Base-by-base conservation (phyloP, 202 grass and related monocot genomes). In the Carex arenaria region DNA sequence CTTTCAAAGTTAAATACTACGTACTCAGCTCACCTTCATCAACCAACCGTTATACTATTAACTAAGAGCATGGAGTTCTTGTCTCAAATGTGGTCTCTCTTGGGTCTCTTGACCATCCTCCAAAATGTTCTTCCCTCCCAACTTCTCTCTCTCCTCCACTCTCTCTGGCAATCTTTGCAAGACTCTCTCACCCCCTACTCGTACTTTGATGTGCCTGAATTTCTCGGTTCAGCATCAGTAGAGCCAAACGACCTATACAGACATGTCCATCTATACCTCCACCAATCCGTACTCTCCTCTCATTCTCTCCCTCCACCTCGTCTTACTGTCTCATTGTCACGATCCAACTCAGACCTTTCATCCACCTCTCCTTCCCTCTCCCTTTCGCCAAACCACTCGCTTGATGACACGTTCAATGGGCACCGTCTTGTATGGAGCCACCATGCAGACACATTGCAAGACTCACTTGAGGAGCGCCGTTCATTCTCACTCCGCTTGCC, bases 61-160 rank as follows among this genome's bases (percentile, higher is more conserved):
- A 82, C 61, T 80, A 70, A 51, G 2, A 52, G 10, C 85, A 98
- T 98, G 95, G 86, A 98, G 87, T 93, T 95, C 56, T 68, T 98
- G 67, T 95, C 95, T 15, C 89, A 93, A 84, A 95, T 98, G 95
- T 95, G 95, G 95, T 98, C 95, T 32, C 90, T 98, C 1, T 65
- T 98, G 28, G 95, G 95, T 55, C 88, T 98, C 57, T 89, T 98
- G 34, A 98, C 95, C 65, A 92, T 98, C 80, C 93, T 95, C 66
- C 95, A 98, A 86, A 98, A 98, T 86, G 91, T 98, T 36, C 95
- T 95, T 49, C 95, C 95, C 8, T 91, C 92, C 45, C 93, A 95
- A 84, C 87, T 98, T 14, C 93, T 98, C 72, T 85, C 91, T 51
- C 87, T 93, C 4, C 93, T 98, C 10, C 93, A 98, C 72, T 95